A percentile compares a stretch with the other conserved stretches of the same genome.
Conservation (phyloP, 2,329 filamentous ascomycete species). For the Pseudocercospora vitis region DNA sequence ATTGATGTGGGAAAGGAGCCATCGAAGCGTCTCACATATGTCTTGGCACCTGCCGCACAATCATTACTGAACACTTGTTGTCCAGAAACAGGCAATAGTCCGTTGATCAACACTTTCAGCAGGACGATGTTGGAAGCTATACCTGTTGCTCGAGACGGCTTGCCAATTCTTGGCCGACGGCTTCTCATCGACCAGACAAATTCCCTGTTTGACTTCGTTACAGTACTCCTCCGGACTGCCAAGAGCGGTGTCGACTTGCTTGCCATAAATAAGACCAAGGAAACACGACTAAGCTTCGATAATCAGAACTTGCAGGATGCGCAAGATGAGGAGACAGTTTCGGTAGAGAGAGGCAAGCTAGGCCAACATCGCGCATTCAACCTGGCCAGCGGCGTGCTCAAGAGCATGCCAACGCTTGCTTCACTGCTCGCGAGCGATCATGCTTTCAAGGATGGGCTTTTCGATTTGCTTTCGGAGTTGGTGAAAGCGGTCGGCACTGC, state of each 20-base stretch:
- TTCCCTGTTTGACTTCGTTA: conserved; percentile 20
- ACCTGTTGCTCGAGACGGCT: conserved; percentile 22
- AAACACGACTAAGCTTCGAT: too few species aligned
- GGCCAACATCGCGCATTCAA: conserved; percentile 14
- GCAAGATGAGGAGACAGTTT: not conserved
- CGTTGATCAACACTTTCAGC: conserved; percentile 22
- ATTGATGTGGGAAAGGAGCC: conserved; percentile 62
- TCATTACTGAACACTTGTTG: conserved; percentile 73
- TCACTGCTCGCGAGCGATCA: conserved; percentile 29
- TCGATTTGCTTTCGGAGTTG: conserved; percentile 27
- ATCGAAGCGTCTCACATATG: conserved; percentile 55
- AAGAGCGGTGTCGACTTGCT: conserved; percentile 16
- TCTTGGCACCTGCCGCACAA: conserved; percentile 70
- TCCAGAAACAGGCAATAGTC: conserved; percentile 20
- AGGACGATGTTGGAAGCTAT: conserved; percentile 24
- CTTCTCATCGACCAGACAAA: conserved; percentile 26
- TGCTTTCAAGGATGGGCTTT: conserved; percentile 27
- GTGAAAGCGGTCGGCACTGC: conserved; percentile 24
- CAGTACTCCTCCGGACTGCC: conserved; percentile 25
- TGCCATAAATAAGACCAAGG: not conserved
- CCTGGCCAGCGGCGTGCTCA: conserved; percentile 23
- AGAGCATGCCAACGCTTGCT: conserved; percentile 28
- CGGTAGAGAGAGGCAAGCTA: conserved; percentile 2
- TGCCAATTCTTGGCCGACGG: conserved; percentile 23
- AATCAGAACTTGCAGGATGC: not conserved